Percentiles rank a stretch among this genome's conserved stretches.
Evolutionary conservation across 192 early-diverging fungal genomes (phyloP).

Genomic region (Ambispora gerdemannii): DNA sequence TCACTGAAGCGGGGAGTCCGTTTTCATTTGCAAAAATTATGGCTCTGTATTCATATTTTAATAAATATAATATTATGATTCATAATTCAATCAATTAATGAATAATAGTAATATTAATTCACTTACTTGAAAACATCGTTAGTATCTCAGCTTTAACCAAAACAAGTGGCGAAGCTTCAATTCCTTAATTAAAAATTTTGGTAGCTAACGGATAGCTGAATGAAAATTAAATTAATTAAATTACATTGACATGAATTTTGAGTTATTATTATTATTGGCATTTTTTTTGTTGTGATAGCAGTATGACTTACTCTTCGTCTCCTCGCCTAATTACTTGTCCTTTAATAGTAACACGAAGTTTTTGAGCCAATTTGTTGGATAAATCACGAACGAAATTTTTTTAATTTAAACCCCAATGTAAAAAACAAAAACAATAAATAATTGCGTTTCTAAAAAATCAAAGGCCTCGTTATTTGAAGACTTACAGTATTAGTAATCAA

Average conservation of each 20-base stretch:
- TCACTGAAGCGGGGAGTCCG: not conserved
- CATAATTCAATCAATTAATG: not conserved
- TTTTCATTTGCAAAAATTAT: not conserved
- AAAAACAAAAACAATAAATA: no score
- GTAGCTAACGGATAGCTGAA: not conserved
- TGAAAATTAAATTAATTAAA: not conserved
- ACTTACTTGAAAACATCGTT: not conserved
- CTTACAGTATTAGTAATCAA: no score
- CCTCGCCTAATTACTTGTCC: not conserved
- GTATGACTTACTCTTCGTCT: not conserved
- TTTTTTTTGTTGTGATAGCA: not conserved
- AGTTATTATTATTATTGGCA: not conserved
- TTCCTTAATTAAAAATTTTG: not conserved
- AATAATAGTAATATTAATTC: no score
- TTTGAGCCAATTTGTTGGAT: not conserved
- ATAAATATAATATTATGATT: not conserved
- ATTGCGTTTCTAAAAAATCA: no score
- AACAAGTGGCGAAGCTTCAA: not conserved
- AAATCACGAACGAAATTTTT: no score
- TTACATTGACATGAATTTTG: not conserved
- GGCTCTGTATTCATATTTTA: not conserved
- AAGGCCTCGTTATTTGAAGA: no score
- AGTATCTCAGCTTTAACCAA: not conserved
- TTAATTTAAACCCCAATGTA: no score
- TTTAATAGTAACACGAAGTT: not conserved